Percentiles rank a stretch among this genome's conserved stretches.
phyloP scores from a whole-genome alignment of 495 filamentous ascomycete species.

The Chaetomium cochliodes region DNA sequence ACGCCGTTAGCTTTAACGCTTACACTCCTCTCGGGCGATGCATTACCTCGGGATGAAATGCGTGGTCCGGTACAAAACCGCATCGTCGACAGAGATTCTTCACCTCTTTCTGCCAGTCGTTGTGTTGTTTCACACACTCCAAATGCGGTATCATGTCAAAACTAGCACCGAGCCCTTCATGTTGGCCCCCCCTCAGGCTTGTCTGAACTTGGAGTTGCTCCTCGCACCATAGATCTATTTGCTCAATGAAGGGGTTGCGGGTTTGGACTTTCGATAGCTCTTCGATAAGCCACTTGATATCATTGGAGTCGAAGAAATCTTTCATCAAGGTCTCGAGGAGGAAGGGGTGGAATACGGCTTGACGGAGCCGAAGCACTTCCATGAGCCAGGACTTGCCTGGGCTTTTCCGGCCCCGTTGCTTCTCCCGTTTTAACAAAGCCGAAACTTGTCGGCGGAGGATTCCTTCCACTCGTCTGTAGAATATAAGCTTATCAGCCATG shows the following conservation, averaged over 20 bases:
- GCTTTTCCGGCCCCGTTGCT: too few species aligned
- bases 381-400: background rate
- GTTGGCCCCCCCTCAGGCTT: background rate
- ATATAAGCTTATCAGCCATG: too few species aligned
- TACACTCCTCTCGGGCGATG: too few species aligned
- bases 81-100: too few species aligned
- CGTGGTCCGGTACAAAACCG: too few species aligned
- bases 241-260: slow-evolving; percentile 3
- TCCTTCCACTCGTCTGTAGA: too few species aligned
- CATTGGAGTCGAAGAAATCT: background rate
- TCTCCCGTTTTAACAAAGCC: too few species aligned
- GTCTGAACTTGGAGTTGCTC: slow-evolving; percentile 6
- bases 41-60: too few species aligned
- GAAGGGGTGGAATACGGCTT: slow-evolving; percentile 25
- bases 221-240: slow-evolving; percentile 14
- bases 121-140: slow-evolving; percentile 4
- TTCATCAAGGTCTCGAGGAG: slow-evolving; percentile 22
- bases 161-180: background rate
- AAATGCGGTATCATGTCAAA: slow-evolving; percentile 19
- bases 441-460: too few species aligned
- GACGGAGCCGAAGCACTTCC: slow-evolving; percentile 9
- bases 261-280: background rate
- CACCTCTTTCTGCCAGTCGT: background rate
- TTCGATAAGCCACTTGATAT: slow-evolving; percentile 12
- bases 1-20: too few species aligned